phyloP scores from a whole-genome alignment of 2,329 filamentous ascomycete species.

The Diplodia sapinea region DNA sequence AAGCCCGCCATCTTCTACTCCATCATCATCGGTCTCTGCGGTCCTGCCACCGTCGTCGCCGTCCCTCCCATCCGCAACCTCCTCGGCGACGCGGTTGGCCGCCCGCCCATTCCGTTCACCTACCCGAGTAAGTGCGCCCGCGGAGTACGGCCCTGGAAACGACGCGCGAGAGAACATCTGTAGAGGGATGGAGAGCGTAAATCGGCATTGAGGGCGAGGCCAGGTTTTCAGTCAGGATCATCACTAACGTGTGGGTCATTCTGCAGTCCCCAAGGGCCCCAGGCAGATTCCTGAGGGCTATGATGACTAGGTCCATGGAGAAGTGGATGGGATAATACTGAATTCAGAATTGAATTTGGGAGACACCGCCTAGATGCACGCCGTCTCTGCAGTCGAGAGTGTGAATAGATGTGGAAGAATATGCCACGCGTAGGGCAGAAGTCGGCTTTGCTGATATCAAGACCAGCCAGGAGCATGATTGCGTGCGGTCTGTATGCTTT shows the following conservation, averaged over 20 bases:
- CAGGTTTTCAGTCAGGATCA: background rate
- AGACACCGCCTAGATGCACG: background rate
- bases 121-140: constrained; percentile 80
- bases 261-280: constrained; percentile 54
- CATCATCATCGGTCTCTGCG: constrained; percentile 72
- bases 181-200: background rate
- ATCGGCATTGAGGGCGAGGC: background rate
- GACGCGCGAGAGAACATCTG: background rate
- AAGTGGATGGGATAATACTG: constrained; percentile 24
- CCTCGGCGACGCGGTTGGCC: constrained; percentile 74
- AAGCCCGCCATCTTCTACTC: constrained; percentile 93
- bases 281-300: constrained; percentile 54
- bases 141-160: background rate
- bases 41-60: constrained; percentile 71
- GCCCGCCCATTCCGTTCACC: constrained; percentile 76
- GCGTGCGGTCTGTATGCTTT: constrained; percentile 13
- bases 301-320: constrained; percentile 47
- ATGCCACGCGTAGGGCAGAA: background rate
- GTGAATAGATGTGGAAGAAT: constrained; percentile 1
- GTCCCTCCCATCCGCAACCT: constrained; percentile 74
- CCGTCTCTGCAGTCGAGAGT: background rate
- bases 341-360: background rate
- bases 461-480: background rate
- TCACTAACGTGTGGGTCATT: constrained; percentile 30
- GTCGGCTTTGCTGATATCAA: background rate